phyloP scores from a whole-genome alignment of 192 early-diverging fungal species.

The Kickxella alabastrina region DNA sequence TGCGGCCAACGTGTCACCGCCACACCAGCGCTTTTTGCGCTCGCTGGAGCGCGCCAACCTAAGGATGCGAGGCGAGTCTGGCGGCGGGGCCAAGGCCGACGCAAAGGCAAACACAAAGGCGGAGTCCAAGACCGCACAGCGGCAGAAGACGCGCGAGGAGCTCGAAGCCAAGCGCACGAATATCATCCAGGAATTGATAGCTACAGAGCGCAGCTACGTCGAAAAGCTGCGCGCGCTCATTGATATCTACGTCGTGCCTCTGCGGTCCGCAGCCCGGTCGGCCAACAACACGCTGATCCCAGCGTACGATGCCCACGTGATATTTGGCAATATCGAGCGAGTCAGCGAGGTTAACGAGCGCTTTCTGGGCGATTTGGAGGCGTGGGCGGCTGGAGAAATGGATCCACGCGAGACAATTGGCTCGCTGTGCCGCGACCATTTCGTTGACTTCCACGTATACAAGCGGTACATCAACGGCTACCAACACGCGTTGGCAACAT shows the following conservation, averaged over 20 bases:
- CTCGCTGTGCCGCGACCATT: constrained; percentile 53
- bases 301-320: constrained; percentile 55
- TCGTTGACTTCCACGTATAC: constrained; percentile 60
- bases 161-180: constrained; percentile 49
- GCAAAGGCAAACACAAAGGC: constrained; percentile 10
- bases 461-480: constrained; percentile 62
- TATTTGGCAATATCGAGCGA: constrained; percentile 63
- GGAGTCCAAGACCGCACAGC: constrained; percentile 5
- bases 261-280: constrained; percentile 52
- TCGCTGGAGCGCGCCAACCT: constrained; percentile 39
- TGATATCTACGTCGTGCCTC: constrained; percentile 54
- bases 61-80: constrained; percentile 34
- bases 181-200: constrained; percentile 58
- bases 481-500: constrained; percentile 54
- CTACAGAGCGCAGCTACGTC: constrained; percentile 61
- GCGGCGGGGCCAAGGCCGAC: constrained; percentile 8
- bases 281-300: constrained; percentile 55
- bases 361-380: constrained; percentile 55
- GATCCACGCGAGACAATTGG: constrained; percentile 52
- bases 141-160: constrained; percentile 42
- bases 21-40: constrained; percentile 47
- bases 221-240: constrained; percentile 55
- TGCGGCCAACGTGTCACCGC: constrained; percentile 28
- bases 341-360: constrained; percentile 53
- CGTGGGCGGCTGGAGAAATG: constrained; percentile 32